phyloP scores from a whole-genome alignment of 2,329 filamentous ascomycete genomes.

The Lanzia echinophila region DNA sequence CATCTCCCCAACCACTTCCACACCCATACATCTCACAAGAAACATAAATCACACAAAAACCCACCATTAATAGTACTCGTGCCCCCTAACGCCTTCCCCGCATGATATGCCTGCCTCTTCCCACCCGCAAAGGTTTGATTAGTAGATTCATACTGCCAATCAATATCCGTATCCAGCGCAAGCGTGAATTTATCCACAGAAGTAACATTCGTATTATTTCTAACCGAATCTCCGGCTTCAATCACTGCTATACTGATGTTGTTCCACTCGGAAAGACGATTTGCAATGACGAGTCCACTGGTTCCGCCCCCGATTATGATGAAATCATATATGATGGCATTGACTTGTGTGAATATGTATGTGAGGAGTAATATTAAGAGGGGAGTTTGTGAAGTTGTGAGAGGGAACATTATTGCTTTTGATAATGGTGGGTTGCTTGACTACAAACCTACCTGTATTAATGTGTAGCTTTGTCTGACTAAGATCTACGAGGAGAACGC shows the following conservation, averaged over 20 bases:
- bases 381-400: no score
- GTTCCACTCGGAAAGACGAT: slow-evolving; percentile 16
- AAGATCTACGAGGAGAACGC: no score
- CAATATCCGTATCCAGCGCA: slow-evolving; percentile 13
- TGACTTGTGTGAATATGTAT: no score
- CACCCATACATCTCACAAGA: no score
- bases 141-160: slow-evolving; percentile 18
- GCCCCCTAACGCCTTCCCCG: slow-evolving; percentile 17
- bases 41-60: no score
- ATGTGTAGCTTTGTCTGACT: no score
- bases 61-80: slow-evolving; percentile 25
- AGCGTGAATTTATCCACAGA: slow-evolving; percentile 12
- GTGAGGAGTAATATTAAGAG: no score
- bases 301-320: slow-evolving; percentile 19
- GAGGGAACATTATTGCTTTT: no score
- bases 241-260: slow-evolving; percentile 18
- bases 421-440: no score
- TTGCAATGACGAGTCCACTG: slow-evolving; percentile 19
- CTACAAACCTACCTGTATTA: no score
- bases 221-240: slow-evolving; percentile 17
- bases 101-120: slow-evolving; percentile 5
- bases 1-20: no score
- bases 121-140: slow-evolving; percentile 13
- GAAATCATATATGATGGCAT: slow-evolving; percentile 10
- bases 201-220: slow-evolving; percentile 15